Evolutionary conservation across 805 yeast genomes (phyloP), one percentile per base, ranked within the genome.

Genomic region (Yarrowia sp.): DNA sequence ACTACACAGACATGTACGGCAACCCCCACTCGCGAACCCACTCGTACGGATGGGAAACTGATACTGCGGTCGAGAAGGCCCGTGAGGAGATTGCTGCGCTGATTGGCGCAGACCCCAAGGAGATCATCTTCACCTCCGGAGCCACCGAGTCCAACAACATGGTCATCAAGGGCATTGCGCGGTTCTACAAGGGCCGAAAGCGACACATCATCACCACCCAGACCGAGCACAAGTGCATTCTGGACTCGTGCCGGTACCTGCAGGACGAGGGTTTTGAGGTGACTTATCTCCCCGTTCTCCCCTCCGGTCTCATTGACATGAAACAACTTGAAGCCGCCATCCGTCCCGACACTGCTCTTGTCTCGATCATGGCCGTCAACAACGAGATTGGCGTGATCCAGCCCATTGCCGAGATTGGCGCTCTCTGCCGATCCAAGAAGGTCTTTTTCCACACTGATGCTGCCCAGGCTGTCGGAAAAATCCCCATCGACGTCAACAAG

Each of bases 11-110:
- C 4, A 83, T 91, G 69, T 95, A 92, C 77, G 99, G 99, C 71
- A 95, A 95, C 78, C 99, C 99, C 26, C 99, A 95, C 80, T 92
- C 97, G 7, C 87, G 95, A 70, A 95, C 99, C 1, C 99, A 95
- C 77, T 86, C 97, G 7, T 95, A 94, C 77, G 99, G 99, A 43
- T 95, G 99, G 99, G 99, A 95, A 81, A 91, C 99, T 3, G 97
- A 94, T 70, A 86, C 85, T 72, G 97, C 89, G 70, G 95, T 95
- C 16, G 99, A 95, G 76, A 81, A 81, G 64, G 97, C 99, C 7
- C 86, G 99, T 75, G 83, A 81, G 67, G 84, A 94, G 74, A 83
- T 95, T 67, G 98, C 99, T 2, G 83, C 83, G 40, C 85, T 95
- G 67, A 92, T 95, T 74, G 86, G 87, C 40, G 99, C 99, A 42